A percentile compares a stretch with the other conserved stretches of the same genome.
Conservation (phyloP, 129 eudicot species). For the Escallonia herrerae region DNA sequence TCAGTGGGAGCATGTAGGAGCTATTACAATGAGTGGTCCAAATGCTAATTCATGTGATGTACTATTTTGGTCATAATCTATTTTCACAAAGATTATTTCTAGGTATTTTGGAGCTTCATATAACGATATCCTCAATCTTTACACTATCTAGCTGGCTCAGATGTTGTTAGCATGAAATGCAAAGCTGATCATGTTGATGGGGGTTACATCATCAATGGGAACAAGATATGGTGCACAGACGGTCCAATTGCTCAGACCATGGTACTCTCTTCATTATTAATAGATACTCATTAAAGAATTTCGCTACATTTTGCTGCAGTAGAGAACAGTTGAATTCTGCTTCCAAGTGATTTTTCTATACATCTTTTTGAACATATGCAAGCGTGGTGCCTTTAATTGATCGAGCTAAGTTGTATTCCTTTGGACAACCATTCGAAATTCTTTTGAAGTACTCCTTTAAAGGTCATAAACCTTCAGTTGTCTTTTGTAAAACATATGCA, state of each 20-base stretch:
- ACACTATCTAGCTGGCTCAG: constrained; percentile 75
- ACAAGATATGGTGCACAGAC: constrained; percentile 99
- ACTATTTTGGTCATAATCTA: background rate
- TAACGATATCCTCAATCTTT: constrained; percentile 2
- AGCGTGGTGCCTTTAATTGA: too few species aligned
- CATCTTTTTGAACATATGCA: too few species aligned
- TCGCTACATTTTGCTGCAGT: too few species aligned
- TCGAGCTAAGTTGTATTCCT: too few species aligned
- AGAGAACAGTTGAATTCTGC: too few species aligned
- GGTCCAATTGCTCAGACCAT: constrained; percentile 94
- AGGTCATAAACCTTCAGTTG: too few species aligned
- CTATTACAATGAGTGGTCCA: constrained; percentile 99
- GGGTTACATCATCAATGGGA: constrained; percentile 85
- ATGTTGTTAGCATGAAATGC: constrained; percentile 98
- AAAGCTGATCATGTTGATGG: constrained; percentile 91
- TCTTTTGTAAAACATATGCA: too few species aligned
- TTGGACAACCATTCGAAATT: too few species aligned
- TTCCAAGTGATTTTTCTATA: too few species aligned
- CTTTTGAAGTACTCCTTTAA: too few species aligned
- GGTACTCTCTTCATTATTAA: too few species aligned
- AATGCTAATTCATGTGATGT: constrained; percentile 44
- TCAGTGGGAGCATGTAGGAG: constrained; percentile 95
- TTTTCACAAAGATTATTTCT: background rate
- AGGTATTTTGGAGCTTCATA: background rate
- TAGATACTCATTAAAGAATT: too few species aligned